Base-by-base conservation (phyloP, 2,329 filamentous ascomycete genomes). In the Diatrype stigma region DNA sequence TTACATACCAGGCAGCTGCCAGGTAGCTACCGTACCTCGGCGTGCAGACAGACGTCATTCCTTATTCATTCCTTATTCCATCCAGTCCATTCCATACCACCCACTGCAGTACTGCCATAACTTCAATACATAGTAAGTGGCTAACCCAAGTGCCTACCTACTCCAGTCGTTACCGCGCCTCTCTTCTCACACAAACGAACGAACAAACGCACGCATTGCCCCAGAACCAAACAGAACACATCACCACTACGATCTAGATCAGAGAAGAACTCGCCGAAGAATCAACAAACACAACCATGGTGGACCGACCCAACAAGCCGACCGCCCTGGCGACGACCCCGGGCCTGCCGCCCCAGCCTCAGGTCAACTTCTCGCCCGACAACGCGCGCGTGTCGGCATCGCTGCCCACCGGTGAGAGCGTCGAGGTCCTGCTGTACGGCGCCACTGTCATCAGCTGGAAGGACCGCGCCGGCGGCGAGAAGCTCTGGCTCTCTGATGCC, bases 391-490 rank as follows among this genome's bases (percentile, higher is more conserved):
- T 97, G 47, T 81, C 82, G n/a, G 93, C 93, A 32, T 80, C 79
- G 28, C 82, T 97, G 42, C 89, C 91, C 37, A 88, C 90, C 1
- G 92, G 93, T 59, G 92, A 97, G 73, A 89, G 84, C 50, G 82
- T 96, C 59, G 85, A 90, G 58, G 79, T 99, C 35, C 78, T 96
- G 54, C 83, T 97, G n/a, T 89, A 89, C 64, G 94, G 94, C 52
- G 94, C 94, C 11, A 97, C 92, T 1, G 87, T 99, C 45, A 85
- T 89, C 52, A 94, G 88, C 71, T 99, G 94, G 94, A 96, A 94
- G 77, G 86, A 88, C 66, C 81, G 84, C 52, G 77, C 81, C 51
- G 88, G 88, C 45, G 74, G 82, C 50, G 92, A 96, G 75, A 91
- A 91, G 72, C 79, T 96, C 49, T 96, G 90, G 80, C 66, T 96